Percentiles rank a stretch among this genome's conserved stretches.
These are phyloP conservation scores for Euptelea pleiosperma DNA, from an alignment of 164 flowering plant genomes.

Conservation along the genomic window DNA sequence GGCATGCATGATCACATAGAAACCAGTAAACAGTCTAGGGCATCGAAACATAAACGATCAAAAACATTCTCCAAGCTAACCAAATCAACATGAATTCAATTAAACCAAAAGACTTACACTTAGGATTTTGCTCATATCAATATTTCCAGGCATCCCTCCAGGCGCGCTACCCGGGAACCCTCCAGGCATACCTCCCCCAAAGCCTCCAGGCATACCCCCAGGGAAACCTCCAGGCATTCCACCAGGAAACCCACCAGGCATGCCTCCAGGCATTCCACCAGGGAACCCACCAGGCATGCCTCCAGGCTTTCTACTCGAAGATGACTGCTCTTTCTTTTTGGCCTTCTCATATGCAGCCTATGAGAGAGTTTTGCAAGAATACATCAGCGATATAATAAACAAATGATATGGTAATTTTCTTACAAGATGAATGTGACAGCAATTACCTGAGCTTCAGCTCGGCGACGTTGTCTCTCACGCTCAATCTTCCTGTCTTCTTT, in stretches of 20 bases:
- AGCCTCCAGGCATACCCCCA: conserved; percentile 51
- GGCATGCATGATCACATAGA: neutral
- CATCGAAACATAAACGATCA: neutral
- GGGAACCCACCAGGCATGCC: conserved; percentile 74
- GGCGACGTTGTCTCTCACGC: conserved; percentile 72
- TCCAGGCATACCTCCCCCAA: conserved; percentile 42
- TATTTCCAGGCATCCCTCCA: conserved; percentile 75
- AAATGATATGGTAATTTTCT: neutral
- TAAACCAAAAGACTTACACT: conserved; percentile 48
- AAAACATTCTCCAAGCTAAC: neutral
- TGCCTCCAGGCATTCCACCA: conserved; percentile 51
- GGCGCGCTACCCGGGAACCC: conserved; percentile 41
- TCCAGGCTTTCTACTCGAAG: conserved; percentile 58
- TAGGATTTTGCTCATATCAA: conserved; percentile 86
- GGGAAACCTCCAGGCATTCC: conserved; percentile 49
- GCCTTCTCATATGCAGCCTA: conserved; percentile 98
- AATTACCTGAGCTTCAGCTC: conserved; percentile 84
- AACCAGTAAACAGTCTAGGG: neutral
- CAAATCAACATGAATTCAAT: neutral
- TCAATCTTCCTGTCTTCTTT: conserved; percentile 62
- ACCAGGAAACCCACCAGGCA: conserved; percentile 71
- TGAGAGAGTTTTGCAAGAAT: conserved; percentile 1
- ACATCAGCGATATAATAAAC: neutral
- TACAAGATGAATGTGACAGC: neutral
- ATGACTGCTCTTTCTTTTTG: conserved; percentile 76